Evolutionary conservation across 768 basidiomycete genomes (phyloP).

Genomic region (Termitomyces sp.): DNA sequence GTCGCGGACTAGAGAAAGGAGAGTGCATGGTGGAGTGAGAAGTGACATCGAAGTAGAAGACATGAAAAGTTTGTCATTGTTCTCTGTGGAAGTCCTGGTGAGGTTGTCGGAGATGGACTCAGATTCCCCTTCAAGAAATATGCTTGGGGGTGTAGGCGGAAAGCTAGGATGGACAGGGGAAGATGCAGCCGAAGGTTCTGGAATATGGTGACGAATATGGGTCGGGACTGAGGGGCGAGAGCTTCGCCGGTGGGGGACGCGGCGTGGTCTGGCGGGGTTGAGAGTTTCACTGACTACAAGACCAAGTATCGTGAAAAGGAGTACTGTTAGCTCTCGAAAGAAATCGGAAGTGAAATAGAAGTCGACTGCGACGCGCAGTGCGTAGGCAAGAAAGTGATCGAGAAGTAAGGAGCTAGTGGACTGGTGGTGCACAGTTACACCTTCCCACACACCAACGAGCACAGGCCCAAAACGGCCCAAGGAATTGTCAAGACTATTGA

Average conservation of each 20-base stretch:
- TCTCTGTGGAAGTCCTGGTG: constrained; percentile 18
- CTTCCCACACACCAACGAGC: constrained; percentile 63
- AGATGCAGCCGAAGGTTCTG: constrained; percentile 1
- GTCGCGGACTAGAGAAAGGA: constrained; percentile 20
- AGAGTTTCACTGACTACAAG: constrained; percentile 27
- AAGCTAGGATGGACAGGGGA: constrained; percentile 18
- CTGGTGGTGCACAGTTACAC: constrained; percentile 38
- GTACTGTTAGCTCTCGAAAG: constrained; percentile 25
- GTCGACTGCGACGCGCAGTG: constrained; percentile 37
- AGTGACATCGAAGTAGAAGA: constrained; percentile 24
- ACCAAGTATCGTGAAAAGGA: constrained; percentile 32
- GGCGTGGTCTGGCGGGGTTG: constrained; percentile 20
- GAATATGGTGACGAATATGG: constrained; percentile 24
- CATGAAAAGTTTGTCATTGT: constrained; percentile 16
- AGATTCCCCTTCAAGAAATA: constrained; percentile 29
- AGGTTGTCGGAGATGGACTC: constrained; percentile 23
- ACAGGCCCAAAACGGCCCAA: constrained; percentile 24
- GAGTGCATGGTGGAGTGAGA: constrained; percentile 32
- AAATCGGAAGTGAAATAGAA: constrained; percentile 30
- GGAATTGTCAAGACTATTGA: constrained; percentile 20
- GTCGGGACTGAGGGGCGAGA: constrained; percentile 20
- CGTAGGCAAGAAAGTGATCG: constrained; percentile 37
- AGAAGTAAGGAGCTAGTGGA: constrained; percentile 20
- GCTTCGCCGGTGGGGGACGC: constrained; percentile 21
- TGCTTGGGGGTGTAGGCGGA: constrained; percentile 33